Evolutionary conservation across 306 rosid species (phyloP), one percentile per base, ranked within the genome.

Genomic region (Castanea crenata): DNA sequence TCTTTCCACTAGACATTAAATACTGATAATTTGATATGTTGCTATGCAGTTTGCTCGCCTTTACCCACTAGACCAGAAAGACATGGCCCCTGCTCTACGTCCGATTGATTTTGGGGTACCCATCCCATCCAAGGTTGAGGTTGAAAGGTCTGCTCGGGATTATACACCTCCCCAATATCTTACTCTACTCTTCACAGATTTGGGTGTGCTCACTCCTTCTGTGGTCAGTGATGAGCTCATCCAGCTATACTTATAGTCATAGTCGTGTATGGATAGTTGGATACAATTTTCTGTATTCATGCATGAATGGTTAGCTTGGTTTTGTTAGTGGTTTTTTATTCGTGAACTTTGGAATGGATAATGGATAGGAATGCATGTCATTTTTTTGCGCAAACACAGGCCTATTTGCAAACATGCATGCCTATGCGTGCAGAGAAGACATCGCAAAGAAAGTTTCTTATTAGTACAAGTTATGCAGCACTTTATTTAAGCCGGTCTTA

Each of bases 191-290:
- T 95, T 95, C 87, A 91, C 97, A 52, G 98, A 95, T 85, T 84
- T 95, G 86, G 99, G 99, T 34, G 94, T 95, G 81, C 97, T 95
- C 49, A 87, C 96, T 71, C 99, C 99, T 57, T 94, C 99, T 1
- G 97, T 95, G 83, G 99, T 95, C 76, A 91, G 97, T 77, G 99
- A 95, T 78, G 99, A 95, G 83, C 95, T 94, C 80, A 92, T 94
- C 85, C 99, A 94, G 89, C 90, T 94, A 13, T 94, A 94, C 87
- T 85, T 92, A 59, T 92, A 92, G 49, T 41, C 38, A 67, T 54
- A 58, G 38, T 34, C 38, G 38, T 34, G 38, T 34, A 34, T 34
- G 38, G 38, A 34, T 34, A 5, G 38, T 34, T 34, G 38, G 7
- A 34, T 34, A 34, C 38, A 34, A 34, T 1, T 34, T 34, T 34